phyloP scores from a whole-genome alignment of 2,329 filamentous ascomycete genomes.

The Phaeosphaeriaceae sp. region DNA sequence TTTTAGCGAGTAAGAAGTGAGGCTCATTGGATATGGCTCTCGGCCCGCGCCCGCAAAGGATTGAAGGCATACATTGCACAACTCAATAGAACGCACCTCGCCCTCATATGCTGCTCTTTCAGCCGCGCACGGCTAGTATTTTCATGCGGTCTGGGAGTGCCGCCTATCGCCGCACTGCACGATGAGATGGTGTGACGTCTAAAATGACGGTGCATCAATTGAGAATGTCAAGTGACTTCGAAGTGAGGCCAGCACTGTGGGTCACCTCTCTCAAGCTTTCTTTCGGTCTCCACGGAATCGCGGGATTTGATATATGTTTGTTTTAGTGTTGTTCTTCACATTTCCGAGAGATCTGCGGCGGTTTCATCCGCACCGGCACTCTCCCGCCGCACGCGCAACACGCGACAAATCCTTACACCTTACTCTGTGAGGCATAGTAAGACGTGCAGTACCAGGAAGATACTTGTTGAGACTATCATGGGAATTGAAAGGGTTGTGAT shows the following conservation, averaged over 20 bases:
- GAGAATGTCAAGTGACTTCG: not conserved
- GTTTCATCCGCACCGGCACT: conserved; percentile 22
- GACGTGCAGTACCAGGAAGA: conserved; percentile 14
- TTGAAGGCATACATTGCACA: conserved; percentile 31
- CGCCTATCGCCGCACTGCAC: conserved; percentile 35
- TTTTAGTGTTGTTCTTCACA: conserved; percentile 20
- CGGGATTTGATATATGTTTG: conserved; percentile 14
- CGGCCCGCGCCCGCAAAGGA: conserved; percentile 39
- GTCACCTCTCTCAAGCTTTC: conserved; percentile 13
- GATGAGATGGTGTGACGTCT: conserved; percentile 32
- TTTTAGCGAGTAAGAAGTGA: conserved; percentile 34
- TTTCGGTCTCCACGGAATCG: conserved; percentile 2
- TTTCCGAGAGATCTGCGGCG: conserved; percentile 26
- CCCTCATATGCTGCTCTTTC: conserved; percentile 16
- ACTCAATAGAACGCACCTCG: conserved; percentile 20
- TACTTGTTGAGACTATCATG: conserved; percentile 8
- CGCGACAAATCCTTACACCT: conserved; percentile 18
- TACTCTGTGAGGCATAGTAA: conserved; percentile 18
- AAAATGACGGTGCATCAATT: conserved; percentile 6
- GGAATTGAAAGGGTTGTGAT: conserved; percentile 8
- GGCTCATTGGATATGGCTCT: conserved; percentile 36
- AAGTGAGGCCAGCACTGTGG: conserved; percentile 18
- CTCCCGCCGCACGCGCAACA: conserved; percentile 40
- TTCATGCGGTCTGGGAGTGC: conserved; percentile 34
- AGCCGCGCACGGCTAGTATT: conserved; percentile 28